These are phyloP conservation scores for Teunomyces panamensis DNA, from an alignment of 805 yeast species.

Conservation along the genomic window DNA sequence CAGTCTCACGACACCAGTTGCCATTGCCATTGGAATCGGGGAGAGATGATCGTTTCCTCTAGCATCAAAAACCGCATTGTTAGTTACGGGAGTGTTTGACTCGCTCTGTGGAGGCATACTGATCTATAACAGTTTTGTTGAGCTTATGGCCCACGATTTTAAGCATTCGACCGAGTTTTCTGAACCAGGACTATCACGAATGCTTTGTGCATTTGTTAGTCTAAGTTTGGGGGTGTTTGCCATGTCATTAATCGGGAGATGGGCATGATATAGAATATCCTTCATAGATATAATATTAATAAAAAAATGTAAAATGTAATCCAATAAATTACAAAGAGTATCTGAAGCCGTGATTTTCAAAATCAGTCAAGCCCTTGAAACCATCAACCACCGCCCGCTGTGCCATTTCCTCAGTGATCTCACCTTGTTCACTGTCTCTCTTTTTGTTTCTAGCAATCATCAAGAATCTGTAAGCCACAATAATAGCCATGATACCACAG, in stretches of 20 bases:
- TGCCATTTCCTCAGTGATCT: conserved; percentile 24
- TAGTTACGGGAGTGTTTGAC: conserved; percentile 72
- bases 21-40: conserved; percentile 77
- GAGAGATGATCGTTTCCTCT: conserved; percentile 63
- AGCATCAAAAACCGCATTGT: conserved; percentile 54
- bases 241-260: conserved; percentile 34
- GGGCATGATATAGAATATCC: conserved; percentile 21
- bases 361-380: conserved; percentile 58
- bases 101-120: conserved; percentile 76
- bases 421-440: conserved; percentile 42
- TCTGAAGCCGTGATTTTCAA: conserved; percentile 55
- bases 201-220: conserved; percentile 22
- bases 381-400: conserved; percentile 23
- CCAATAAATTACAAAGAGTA: conserved; percentile 31
- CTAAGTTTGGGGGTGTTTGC: conserved; percentile 26
- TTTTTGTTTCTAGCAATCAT: conserved; percentile 55
- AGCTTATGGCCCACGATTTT: conserved; percentile 76
- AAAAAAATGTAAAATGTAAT: too few species aligned
- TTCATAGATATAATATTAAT: background rate
- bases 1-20: conserved; percentile 62
- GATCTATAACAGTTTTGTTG: conserved; percentile 74
- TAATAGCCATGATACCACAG: conserved; percentile 18
- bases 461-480: conserved; percentile 27
- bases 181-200: conserved; percentile 16
- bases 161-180: conserved; percentile 42